Evolutionary conservation across 1,284 basidiomycete genomes (phyloP), one percentile per base, ranked within the genome.

Genomic region (Fomitopsis schrenkii): DNA sequence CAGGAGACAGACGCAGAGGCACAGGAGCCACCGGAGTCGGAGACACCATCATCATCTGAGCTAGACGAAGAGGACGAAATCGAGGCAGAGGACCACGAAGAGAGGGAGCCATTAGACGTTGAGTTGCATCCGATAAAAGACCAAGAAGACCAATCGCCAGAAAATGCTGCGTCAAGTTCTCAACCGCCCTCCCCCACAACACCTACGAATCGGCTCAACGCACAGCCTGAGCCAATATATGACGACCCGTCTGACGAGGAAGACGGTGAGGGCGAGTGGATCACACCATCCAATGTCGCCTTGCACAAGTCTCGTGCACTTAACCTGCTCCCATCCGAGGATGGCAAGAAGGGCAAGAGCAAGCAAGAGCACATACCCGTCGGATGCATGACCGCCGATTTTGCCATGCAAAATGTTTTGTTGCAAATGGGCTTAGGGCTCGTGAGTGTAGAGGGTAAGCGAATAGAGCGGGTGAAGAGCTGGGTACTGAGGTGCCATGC

Each of bases 401-500:
- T 95, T 76, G 97, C 97, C 15, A 97, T 99, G 86, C 97, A 99
- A 77, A 99, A 99, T 72, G 95, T 99, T 14, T 77, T 98, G 62
- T 77, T 99, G 58, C 96, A 98, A 73, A 97, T 99, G 93, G 93
- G 93, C 0, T 77, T 99, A 59, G 91, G 89, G 64, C 81, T 99
- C 33, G 89, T 99, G n/a, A 91, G 95, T 15, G 84, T 92, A 19
- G 94, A 96, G 67, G 97, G 97, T 8, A 94, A 91, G 77, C 84
- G 88, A 67, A 97, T 99, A 64, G 85, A 91, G 66, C 91, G 88
- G 67, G 90, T 99, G 36, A 95, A 97, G 78, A 98, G 89, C 64
- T 99, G 95, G 93, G 94, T 98, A 1, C 78, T 99, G 65, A 80
- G 97, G 61, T 99, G 97, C 76, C 97, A 99, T 77, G 97, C 95